Evolutionary conservation across 2,329 filamentous ascomycete genomes (phyloP).

Genomic region (Escovopsis sp.): DNA sequence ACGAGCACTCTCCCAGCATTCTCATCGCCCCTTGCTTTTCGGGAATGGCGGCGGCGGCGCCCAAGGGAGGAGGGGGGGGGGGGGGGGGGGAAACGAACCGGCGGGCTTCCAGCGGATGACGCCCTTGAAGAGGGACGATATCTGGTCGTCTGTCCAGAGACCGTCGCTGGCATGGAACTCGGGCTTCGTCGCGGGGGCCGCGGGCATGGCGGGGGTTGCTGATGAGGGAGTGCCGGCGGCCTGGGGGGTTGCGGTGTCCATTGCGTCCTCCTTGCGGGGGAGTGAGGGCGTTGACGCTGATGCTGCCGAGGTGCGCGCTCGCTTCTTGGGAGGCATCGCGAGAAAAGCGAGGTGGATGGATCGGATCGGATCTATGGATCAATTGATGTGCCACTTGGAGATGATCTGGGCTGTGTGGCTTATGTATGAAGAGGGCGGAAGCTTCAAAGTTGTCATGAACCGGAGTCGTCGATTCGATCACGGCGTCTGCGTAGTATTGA

Average conservation of each 20-base stretch:
- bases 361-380: too few relatives aligned
- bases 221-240: conserved; percentile 31
- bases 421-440: too few relatives aligned
- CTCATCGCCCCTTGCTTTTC: too few relatives aligned
- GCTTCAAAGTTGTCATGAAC: too few relatives aligned
- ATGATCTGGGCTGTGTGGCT: too few relatives aligned
- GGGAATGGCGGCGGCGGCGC: too few relatives aligned
- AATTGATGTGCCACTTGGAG: too few relatives aligned
- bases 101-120: conserved; percentile 96
- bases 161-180: conserved; percentile 32
- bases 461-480: too few relatives aligned
- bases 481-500: too few relatives aligned
- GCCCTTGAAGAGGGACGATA: conserved; percentile 81
- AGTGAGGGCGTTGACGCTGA: conserved; percentile 44
- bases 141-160: conserved; percentile 90
- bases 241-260: conserved; percentile 43
- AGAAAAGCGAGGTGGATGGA: background rate
- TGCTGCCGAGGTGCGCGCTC: conserved; percentile 41
- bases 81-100: conserved; percentile 35
- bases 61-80: too few relatives aligned
- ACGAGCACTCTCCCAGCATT: too few relatives aligned
- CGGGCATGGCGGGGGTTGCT: conserved; percentile 31
- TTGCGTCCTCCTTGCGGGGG: conserved; percentile 41
- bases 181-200: conserved; percentile 10
- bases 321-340: conserved; percentile 57